Conservation (phyloP, 164 flowering plant genomes). For the Chimonanthus praecox region DNA sequence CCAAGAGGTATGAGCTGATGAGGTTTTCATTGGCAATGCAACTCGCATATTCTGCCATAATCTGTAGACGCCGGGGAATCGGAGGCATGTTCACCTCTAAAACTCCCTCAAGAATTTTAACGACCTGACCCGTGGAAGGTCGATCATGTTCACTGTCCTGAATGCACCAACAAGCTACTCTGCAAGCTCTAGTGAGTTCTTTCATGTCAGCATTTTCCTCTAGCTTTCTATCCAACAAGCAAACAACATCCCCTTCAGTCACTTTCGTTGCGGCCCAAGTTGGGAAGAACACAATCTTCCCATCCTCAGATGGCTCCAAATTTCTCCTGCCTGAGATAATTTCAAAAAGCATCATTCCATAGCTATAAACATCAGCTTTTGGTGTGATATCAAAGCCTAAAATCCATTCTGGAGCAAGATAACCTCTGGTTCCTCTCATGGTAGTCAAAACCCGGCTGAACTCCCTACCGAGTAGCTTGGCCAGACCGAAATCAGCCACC, state of each 20-base stretch:
- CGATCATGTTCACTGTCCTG: constrained; percentile 30
- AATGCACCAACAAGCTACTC: constrained; percentile 39
- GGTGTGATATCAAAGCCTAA: constrained; percentile 34
- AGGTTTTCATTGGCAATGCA: background rate
- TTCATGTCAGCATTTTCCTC: constrained; percentile 22
- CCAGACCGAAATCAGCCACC: constrained; percentile 38
- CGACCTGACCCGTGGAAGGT: constrained; percentile 39
- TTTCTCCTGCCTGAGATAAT: constrained; percentile 35
- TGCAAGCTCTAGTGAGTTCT: constrained; percentile 26
- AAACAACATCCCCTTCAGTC: constrained; percentile 16
- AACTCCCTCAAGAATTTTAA: constrained; percentile 35
- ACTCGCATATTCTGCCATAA: constrained; percentile 12
- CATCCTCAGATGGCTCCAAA: constrained; percentile 17
- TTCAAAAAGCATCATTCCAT: constrained; percentile 39
- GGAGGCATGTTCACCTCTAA: constrained; percentile 29
- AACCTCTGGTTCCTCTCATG: constrained; percentile 41
- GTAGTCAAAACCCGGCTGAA: constrained; percentile 36
- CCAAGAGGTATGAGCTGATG: constrained; percentile 1
- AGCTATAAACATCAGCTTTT: constrained; percentile 43
- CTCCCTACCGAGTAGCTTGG: constrained; percentile 37
- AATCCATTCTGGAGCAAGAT: constrained; percentile 47
- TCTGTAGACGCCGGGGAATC: constrained; percentile 25
- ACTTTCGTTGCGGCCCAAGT: constrained; percentile 27
- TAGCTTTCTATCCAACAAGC: constrained; percentile 23
- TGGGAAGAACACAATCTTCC: constrained; percentile 25